Percentiles rank a stretch among this genome's conserved stretches.
These are phyloP conservation scores for Pichia sporocuriosa DNA, from an alignment of 805 yeast species.

Conservation along the genomic window DNA sequence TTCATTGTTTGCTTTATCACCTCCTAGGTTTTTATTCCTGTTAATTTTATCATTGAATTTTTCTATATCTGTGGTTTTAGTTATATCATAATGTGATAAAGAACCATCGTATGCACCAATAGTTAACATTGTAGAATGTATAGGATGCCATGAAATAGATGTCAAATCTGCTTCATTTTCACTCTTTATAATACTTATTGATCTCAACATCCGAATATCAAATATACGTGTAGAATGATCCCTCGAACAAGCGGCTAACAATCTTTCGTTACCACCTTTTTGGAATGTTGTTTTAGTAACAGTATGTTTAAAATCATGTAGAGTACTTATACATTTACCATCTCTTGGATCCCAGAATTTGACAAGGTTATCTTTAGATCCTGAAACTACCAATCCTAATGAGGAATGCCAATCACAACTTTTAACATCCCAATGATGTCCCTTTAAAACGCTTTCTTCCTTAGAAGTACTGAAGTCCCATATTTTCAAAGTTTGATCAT, in stretches of 20 bases:
- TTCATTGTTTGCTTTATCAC: background rate
- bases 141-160: constrained; percentile 88
- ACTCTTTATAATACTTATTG: constrained; percentile 64
- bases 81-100: constrained; percentile 67
- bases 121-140: constrained; percentile 69
- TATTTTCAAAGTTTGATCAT: constrained; percentile 82
- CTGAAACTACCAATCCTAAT: constrained; percentile 80
- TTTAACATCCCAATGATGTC: constrained; percentile 99
- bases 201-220: constrained; percentile 82
- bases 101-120: constrained; percentile 91
- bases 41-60: background rate
- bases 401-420: constrained; percentile 95
- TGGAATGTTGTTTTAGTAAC: constrained; percentile 84
- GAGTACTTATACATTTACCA: constrained; percentile 64
- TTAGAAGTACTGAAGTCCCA: constrained; percentile 91
- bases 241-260: constrained; percentile 80
- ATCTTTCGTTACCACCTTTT: constrained; percentile 54
- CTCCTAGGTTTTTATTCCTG: background rate
- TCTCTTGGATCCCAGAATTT: constrained; percentile 96
- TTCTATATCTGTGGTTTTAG: constrained; percentile 35
- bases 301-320: constrained; percentile 91
- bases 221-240: constrained; percentile 85
- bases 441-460: constrained; percentile 73
- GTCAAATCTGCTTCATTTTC: constrained; percentile 73
- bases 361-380: constrained; percentile 90